A percentile compares a stretch with the other conserved stretches of the same genome.
These are phyloP conservation scores for Fusarium succisae DNA, from an alignment of 2,329 filamentous ascomycete genomes.

Conservation along the genomic window DNA sequence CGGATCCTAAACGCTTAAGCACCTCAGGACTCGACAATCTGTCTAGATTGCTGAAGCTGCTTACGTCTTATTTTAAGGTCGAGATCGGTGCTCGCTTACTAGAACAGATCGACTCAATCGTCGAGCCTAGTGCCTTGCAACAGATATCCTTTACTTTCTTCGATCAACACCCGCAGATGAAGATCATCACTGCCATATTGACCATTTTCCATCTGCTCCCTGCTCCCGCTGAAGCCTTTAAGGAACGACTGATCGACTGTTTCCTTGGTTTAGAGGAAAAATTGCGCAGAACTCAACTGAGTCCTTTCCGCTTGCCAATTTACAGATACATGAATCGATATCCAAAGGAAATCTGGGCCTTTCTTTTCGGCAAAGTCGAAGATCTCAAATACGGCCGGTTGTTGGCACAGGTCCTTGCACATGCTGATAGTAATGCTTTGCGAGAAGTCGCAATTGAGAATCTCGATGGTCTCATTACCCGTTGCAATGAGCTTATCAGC, in stretches of 20 bases:
- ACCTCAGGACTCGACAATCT: conserved; percentile 91
- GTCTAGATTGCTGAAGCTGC: conserved; percentile 84
- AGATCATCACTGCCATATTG: conserved; percentile 92
- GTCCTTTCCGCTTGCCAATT: conserved; percentile 88
- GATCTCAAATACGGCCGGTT: conserved; percentile 91
- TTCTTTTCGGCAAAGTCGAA: conserved; percentile 81
- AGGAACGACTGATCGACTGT: conserved; percentile 87
- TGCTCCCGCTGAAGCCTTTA: conserved; percentile 87
- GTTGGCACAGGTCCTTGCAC: conserved; percentile 84
- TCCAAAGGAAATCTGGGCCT: conserved; percentile 84
- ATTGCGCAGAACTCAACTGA: conserved; percentile 85
- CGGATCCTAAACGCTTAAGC: conserved; percentile 89
- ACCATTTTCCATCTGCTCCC: conserved; percentile 98
- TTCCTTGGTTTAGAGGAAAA: conserved; percentile 90
- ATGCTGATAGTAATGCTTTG: conserved; percentile 77
- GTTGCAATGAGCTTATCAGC: conserved; percentile 69
- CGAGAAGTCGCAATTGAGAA: conserved; percentile 79
- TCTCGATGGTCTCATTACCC: conserved; percentile 75
- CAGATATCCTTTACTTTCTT: conserved; percentile 94
- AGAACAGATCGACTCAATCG: conserved; percentile 91
- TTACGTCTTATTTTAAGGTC: conserved; percentile 99
- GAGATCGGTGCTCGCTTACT: conserved; percentile 94
- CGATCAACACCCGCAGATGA: conserved; percentile 92
- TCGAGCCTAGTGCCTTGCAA: conserved; percentile 81
- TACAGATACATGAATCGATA: conserved; percentile 96